These are phyloP conservation scores for Vanderwaltozyma yarrowii DNA, from an alignment of 805 yeast species.

Conservation along the genomic window DNA sequence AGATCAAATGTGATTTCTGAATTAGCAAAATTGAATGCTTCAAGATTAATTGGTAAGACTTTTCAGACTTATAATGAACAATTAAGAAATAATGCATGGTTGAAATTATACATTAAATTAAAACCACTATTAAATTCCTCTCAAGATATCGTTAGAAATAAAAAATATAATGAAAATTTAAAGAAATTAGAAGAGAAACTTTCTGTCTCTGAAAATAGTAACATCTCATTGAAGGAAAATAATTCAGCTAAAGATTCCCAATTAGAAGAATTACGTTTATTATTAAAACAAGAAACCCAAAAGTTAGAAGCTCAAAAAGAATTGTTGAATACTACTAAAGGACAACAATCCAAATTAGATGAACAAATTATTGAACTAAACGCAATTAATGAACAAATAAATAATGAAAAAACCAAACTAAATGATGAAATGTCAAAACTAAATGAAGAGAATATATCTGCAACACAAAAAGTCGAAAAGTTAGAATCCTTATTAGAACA, in stretches of 20 bases:
- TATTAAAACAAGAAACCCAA: conserved; percentile 32
- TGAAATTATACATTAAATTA: conserved; percentile 53
- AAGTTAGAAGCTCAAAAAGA: conserved; percentile 39
- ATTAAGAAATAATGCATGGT: conserved; percentile 65
- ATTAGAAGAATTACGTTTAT: conserved; percentile 23
- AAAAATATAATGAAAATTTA: conserved; percentile 47
- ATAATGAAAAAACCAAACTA: conserved; percentile 19
- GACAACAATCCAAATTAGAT: conserved; percentile 30
- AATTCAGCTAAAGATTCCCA: conserved; percentile 21
- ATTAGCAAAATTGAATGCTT: conserved; percentile 57
- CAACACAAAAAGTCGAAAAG: conserved; percentile 11
- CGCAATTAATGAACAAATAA: conserved; percentile 15
- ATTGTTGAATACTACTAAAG: conserved; percentile 35
- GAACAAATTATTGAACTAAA: conserved; percentile 16
- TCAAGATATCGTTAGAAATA: conserved; percentile 47
- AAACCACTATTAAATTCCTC: conserved; percentile 68
- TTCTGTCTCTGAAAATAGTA: conserved; percentile 28
- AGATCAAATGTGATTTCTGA: conserved; percentile 39
- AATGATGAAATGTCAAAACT: conserved; percentile 19
- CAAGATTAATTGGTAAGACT: conserved; percentile 55
- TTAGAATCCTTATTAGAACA: conserved; percentile 12
- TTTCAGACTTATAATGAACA: conserved; percentile 43
- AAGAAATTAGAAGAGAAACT: conserved; percentile 40
- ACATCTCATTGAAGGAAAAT: conserved; percentile 21
- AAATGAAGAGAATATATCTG: conserved; percentile 12